Evolutionary conservation across 345 rosid genomes (phyloP).

Genomic region (Firmiana major): DNA sequence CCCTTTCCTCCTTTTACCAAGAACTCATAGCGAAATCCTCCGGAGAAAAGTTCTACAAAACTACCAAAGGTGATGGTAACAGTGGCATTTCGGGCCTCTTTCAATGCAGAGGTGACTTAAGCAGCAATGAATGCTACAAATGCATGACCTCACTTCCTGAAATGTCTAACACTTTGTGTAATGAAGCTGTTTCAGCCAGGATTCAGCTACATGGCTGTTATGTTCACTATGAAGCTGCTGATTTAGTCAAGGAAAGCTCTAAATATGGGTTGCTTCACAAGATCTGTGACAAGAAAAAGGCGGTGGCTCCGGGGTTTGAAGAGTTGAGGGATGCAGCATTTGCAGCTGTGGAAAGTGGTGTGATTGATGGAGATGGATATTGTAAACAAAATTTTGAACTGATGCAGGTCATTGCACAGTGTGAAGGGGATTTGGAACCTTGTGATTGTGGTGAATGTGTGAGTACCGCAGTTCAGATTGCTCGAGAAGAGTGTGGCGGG

Average conservation of each 20-base stretch:
- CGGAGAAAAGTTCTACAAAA: constrained; percentile 48
- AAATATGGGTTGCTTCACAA: constrained; percentile 42
- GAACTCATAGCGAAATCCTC: constrained; percentile 46
- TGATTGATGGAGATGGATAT: constrained; percentile 38
- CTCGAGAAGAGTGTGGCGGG: constrained; percentile 40
- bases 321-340: constrained; percentile 47
- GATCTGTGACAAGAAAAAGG: constrained; percentile 42
- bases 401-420: constrained; percentile 53
- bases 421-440: constrained; percentile 51
- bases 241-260: constrained; percentile 12
- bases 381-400: constrained; percentile 32
- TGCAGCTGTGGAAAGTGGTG: constrained; percentile 22
- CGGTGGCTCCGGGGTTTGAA: constrained; percentile 34
- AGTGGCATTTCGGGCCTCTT: constrained; percentile 56
- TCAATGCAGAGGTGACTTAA: constrained; percentile 60
- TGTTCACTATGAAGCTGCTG: constrained; percentile 47
- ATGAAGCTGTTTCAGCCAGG: constrained; percentile 44
- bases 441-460: constrained; percentile 70
- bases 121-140: constrained; percentile 37
- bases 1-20: constrained; percentile 39
- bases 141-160: constrained; percentile 48
- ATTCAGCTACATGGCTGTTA: constrained; percentile 74
- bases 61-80: constrained; percentile 37
- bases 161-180: constrained; percentile 37
- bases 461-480: constrained; percentile 40